phyloP scores from a whole-genome alignment of 2,329 filamentous ascomycete species.

The Incumbomyces delicatus region DNA sequence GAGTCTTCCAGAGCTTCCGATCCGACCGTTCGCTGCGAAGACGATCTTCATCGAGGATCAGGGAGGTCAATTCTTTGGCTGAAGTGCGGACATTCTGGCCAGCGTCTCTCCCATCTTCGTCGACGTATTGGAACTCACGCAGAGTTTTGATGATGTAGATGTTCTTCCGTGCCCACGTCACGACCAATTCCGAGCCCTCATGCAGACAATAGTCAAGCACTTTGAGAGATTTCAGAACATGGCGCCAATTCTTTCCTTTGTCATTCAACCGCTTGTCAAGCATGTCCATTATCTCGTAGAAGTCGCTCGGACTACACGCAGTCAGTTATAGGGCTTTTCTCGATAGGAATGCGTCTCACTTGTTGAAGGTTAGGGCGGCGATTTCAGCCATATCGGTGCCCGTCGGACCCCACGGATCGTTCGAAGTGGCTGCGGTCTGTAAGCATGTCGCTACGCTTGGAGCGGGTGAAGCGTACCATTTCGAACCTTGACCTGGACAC shows the following conservation, averaged over 20 bases:
- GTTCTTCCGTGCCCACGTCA: slow-evolving; percentile 96
- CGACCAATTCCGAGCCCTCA: slow-evolving; percentile 90
- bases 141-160: slow-evolving; percentile 98
- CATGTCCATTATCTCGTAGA: slow-evolving; percentile 99
- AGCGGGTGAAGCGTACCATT: slow-evolving; percentile 57
- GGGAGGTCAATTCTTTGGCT: slow-evolving; percentile 85
- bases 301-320: slow-evolving; percentile 68
- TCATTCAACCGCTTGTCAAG: slow-evolving; percentile 96
- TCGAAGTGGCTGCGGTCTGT: slow-evolving; percentile 69
- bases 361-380: slow-evolving; percentile 93
- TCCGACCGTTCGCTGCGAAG: slow-evolving; percentile 82
- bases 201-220: slow-evolving; percentile 97
- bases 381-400: slow-evolving; percentile 99
- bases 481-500: slow-evolving; percentile 93
- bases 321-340: slow-evolving; percentile 8
- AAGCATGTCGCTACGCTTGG: background rate
- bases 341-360: slow-evolving; percentile 48
- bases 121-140: slow-evolving; percentile 91
- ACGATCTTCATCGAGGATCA: slow-evolving; percentile 89
- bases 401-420: slow-evolving; percentile 96
- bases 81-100: slow-evolving; percentile 94
- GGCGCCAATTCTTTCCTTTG: slow-evolving; percentile 99
- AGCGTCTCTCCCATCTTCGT: slow-evolving; percentile 90
- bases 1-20: slow-evolving; percentile 90
- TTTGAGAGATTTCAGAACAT: slow-evolving; percentile 94